Evolutionary conservation across 1,284 basidiomycete species (phyloP).

Genomic region (Malassezia restricta): DNA sequence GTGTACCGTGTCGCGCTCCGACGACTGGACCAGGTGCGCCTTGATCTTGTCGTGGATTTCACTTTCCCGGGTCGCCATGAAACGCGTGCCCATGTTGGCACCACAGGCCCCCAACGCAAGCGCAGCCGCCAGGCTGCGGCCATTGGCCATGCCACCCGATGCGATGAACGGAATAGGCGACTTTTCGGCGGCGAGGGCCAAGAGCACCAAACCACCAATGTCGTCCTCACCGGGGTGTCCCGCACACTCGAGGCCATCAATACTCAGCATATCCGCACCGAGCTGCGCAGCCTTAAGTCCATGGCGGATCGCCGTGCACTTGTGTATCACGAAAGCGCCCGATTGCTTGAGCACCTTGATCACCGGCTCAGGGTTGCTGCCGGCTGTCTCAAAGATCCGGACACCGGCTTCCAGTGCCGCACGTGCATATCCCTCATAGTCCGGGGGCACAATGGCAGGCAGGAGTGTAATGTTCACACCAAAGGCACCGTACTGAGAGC

Average conservation of each 20-base stretch:
- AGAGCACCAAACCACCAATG: constrained; percentile 76
- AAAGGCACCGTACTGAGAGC: constrained; percentile 33
- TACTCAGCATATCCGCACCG: constrained; percentile 64
- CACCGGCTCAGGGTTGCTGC: constrained; percentile 69
- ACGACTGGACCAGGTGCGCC: constrained; percentile 68
- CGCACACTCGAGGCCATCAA: constrained; percentile 54
- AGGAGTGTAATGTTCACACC: constrained; percentile 86
- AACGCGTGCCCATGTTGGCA: constrained; percentile 71
- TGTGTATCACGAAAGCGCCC: constrained; percentile 68
- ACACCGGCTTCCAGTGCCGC: constrained; percentile 80
- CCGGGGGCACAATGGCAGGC: constrained; percentile 78
- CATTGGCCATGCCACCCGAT: constrained; percentile 57
- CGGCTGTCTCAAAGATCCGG: constrained; percentile 80
- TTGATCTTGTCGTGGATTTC: constrained; percentile 85
- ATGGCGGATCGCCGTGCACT: constrained; percentile 61
- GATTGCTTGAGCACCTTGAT: constrained; percentile 69
- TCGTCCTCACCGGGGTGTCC: constrained; percentile 93
- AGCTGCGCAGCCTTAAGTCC: constrained; percentile 59
- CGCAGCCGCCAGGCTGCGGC: constrained; percentile 65
- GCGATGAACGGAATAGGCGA: constrained; percentile 75
- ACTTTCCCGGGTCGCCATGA: constrained; percentile 60
- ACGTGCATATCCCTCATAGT: constrained; percentile 69
- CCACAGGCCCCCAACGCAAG: constrained; percentile 76
- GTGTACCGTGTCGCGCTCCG: constrained; percentile 67
- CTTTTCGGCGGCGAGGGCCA: constrained; percentile 75